Evolutionary conservation across 768 basidiomycete genomes (phyloP).

Genomic region (Kwoniella heveanensis): DNA sequence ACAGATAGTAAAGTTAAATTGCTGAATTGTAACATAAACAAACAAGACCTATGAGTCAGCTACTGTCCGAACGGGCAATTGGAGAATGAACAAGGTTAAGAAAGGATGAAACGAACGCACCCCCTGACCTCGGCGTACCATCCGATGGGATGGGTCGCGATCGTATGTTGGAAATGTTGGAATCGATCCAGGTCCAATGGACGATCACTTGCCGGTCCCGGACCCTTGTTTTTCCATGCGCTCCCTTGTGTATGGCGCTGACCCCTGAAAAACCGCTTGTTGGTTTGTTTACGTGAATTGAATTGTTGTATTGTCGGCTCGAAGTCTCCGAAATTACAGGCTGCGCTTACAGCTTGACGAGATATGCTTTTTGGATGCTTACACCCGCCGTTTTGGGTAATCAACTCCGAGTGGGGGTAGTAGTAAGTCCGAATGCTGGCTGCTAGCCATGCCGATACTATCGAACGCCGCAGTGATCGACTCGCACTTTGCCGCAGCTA

Average conservation of each 20-base stretch:
- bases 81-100: not conserved
- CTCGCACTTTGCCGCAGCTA: not conserved
- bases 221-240: too few relatives aligned
- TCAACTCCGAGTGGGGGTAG: not conserved
- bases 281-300: slow-evolving; percentile 1
- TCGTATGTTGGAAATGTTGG: not conserved
- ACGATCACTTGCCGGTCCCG: not conserved
- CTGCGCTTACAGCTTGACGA: not conserved
- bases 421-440: too few relatives aligned
- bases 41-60: not conserved
- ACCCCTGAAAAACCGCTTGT: not conserved
- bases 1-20: not conserved
- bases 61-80: not conserved
- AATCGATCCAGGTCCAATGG: slow-evolving; percentile 1
- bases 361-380: not conserved
- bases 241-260: not conserved
- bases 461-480: too few relatives aligned
- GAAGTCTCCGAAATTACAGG: slow-evolving; percentile 1
- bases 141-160: not conserved
- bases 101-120: not conserved
- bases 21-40: not conserved
- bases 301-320: not conserved
- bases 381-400: slow-evolving; percentile 1
- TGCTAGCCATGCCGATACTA: not conserved
- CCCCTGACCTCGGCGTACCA: not conserved